Base-by-base conservation (phyloP, 768 basidiomycete genomes). In the Boletus barrowsii region DNA sequence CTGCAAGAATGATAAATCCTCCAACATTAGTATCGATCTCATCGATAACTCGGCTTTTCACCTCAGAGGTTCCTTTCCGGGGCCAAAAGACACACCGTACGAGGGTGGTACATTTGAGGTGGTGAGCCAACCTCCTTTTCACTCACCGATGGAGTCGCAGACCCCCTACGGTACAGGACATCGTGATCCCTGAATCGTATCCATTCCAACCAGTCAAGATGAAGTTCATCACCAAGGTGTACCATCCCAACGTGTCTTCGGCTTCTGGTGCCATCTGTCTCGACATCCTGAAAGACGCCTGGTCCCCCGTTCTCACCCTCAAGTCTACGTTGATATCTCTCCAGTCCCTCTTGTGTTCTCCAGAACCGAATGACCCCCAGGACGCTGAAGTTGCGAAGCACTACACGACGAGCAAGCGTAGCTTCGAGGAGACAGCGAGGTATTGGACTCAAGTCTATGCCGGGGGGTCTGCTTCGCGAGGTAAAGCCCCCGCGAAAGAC, bases 301-400 rank as follows among this genome's bases (percentile, higher is more conserved):
- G 92, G 92, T 90, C 87, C 8, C 92, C 94, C 42, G 93, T 98
- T 32, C 82, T 97, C 54, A 97, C 95, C 2, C 86, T 98, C 67
- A 98, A 97, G 71, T 93, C 92, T 41, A 98, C 96, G 2, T 75
- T 98, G 64, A 95, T 98, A 68, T 95, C 93, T 3, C 80, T 98
- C 14, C 96, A 98, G 69, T 92, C 90, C 37, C 79, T 98, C 22
- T 78, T 98, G 17, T 96, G 93, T 71, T 89, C 87, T 10, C 96
- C 96, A 0, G 93, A 97, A 68, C 95, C 96, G 9, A 90, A 89
- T 58, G 96, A 98, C 67, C 96, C 95, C 0, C 95, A 98, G 73
- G 96, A 98, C 66, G 96, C 95, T 0, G 94, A 98, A 73, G 95
- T 98, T 11, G 95, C 95, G 13, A 98, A 97, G 69, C 96, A 97